Evolutionary conservation across 2,329 filamentous ascomycete species (phyloP).

Genomic region (Fusarium beomiforme): DNA sequence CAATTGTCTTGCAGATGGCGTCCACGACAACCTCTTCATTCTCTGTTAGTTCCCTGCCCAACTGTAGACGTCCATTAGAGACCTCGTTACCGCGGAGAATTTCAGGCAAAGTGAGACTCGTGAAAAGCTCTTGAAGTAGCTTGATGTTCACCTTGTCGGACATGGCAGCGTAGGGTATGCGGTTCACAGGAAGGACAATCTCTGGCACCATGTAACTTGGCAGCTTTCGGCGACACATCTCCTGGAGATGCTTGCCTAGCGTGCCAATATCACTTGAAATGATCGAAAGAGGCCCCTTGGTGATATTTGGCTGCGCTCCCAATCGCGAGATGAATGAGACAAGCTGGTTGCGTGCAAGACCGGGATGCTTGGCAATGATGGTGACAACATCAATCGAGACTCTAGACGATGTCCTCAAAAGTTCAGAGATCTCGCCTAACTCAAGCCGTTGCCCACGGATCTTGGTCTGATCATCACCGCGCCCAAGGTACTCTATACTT

Average conservation of each 20-base stretch:
- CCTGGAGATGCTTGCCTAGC: neutral
- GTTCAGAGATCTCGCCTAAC: neutral
- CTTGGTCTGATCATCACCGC: neutral
- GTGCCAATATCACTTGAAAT: neutral
- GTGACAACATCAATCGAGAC: neutral
- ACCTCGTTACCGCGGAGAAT: neutral
- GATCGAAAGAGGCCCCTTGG: neutral
- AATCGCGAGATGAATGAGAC: neutral
- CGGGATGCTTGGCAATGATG: neutral
- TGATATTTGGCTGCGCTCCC: neutral
- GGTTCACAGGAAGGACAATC: neutral
- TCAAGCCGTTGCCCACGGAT: neutral
- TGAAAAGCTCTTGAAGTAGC: neutral
- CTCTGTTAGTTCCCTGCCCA: neutral
- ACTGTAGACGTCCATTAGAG: neutral
- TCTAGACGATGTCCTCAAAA: neutral
- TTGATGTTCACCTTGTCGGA: neutral
- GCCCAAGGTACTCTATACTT: neutral
- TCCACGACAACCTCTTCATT: neutral
- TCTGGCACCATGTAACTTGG: neutral
- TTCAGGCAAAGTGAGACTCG: neutral
- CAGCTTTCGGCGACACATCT: neutral
- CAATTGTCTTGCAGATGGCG: neutral
- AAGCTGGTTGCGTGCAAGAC: neutral
- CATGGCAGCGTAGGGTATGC: neutral